These are phyloP conservation scores for Fusarium liriodendri DNA, from an alignment of 2,329 filamentous ascomycete species.

Conservation along the genomic window DNA sequence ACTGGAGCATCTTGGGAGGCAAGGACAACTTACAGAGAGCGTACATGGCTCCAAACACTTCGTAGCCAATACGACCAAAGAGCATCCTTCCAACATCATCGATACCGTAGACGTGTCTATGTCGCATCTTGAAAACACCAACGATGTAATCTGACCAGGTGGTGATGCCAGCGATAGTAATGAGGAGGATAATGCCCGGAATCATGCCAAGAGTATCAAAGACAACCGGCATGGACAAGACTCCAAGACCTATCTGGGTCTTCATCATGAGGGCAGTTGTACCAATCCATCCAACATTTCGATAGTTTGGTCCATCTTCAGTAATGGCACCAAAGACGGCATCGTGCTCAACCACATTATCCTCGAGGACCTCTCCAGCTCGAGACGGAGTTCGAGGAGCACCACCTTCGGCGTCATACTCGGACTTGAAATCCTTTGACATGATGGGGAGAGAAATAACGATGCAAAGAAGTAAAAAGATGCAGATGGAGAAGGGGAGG, in stretches of 20 bases:
- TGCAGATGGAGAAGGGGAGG: background rate
- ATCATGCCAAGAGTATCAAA: constrained; percentile 59
- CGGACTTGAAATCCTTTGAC: constrained; percentile 1
- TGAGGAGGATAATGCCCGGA: constrained; percentile 57
- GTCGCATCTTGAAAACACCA: constrained; percentile 60
- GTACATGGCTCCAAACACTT: constrained; percentile 51
- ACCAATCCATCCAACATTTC: constrained; percentile 52
- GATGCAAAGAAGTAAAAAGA: background rate
- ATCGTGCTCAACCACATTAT: constrained; percentile 21
- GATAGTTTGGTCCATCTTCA: constrained; percentile 43
- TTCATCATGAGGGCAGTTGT: constrained; percentile 58
- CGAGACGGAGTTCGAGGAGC: background rate
- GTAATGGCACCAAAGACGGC: constrained; percentile 43
- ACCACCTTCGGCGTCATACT: background rate
- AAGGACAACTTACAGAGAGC: constrained; percentile 44
- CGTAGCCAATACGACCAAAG: constrained; percentile 58
- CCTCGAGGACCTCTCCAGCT: background rate
- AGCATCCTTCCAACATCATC: constrained; percentile 62
- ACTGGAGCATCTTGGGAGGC: background rate
- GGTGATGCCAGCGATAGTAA: constrained; percentile 52
- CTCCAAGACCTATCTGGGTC: constrained; percentile 56
- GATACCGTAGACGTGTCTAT: constrained; percentile 63
- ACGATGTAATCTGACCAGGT: constrained; percentile 48
- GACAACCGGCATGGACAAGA: constrained; percentile 58
- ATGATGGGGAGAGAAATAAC: background rate